A percentile compares a stretch with the other conserved stretches of the same genome.
Conservation (phyloP, 2,329 filamentous ascomycete genomes). For the Neurospora sp. region DNA sequence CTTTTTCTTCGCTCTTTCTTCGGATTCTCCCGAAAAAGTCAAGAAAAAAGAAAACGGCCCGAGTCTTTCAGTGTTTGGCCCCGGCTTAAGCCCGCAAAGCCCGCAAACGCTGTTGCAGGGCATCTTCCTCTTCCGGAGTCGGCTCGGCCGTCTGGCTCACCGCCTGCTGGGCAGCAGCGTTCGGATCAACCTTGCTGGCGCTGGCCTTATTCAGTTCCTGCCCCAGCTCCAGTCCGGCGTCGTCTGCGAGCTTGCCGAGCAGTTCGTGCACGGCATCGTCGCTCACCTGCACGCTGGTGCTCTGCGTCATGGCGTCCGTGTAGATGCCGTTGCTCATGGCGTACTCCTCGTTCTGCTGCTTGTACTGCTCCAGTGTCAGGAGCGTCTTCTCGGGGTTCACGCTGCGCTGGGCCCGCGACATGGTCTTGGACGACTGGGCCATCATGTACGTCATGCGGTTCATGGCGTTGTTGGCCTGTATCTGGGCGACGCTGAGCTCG, state of each 20-base stretch:
- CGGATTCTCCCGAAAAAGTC: background rate
- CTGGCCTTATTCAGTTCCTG: conserved; percentile 57
- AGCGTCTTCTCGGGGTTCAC: conserved; percentile 53
- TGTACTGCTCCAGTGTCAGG: conserved; percentile 50
- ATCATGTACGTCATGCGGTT: conserved; percentile 57
- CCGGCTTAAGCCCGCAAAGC: conserved; percentile 35
- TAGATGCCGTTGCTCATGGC: conserved; percentile 64
- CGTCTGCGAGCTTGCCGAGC: conserved; percentile 77
- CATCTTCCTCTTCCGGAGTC: conserved; percentile 70
- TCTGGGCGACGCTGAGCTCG: conserved; percentile 48
- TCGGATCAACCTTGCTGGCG: conserved; percentile 46
- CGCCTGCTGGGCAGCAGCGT: background rate
- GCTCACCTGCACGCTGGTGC: conserved; percentile 62
- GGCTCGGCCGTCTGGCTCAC: conserved; percentile 48
- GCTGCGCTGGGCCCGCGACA: conserved; percentile 47
- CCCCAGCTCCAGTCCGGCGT: conserved; percentile 73
- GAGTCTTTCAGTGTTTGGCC: background rate
- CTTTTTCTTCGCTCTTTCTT: background rate
- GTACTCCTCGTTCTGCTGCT: conserved; percentile 53
- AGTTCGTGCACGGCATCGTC: conserved; percentile 80
- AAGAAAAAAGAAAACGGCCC: background rate
- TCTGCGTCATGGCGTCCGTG: conserved; percentile 73
- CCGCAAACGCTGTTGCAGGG: conserved; percentile 51
- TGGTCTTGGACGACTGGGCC: conserved; percentile 47
- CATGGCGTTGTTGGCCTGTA: conserved; percentile 55